Evolutionary conservation across 768 basidiomycete genomes (phyloP).

Genomic region (Filobasidium wieringae): DNA sequence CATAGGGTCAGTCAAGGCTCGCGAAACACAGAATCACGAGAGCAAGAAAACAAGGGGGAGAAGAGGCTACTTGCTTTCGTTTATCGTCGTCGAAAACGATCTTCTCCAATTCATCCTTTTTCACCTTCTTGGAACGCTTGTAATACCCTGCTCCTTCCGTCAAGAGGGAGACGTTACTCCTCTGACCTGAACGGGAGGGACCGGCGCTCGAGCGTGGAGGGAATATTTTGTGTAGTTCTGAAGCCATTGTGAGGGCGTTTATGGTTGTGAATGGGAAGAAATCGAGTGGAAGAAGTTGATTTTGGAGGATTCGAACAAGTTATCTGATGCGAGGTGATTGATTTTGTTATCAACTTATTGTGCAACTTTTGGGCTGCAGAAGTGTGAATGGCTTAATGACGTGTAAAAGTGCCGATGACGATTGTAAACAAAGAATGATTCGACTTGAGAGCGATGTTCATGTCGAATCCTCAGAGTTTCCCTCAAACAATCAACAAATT

Average conservation of each 20-base stretch:
- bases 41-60: conserved; percentile 18
- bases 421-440: too few relatives aligned
- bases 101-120: conserved; percentile 58
- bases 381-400: background rate
- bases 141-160: conserved; percentile 35
- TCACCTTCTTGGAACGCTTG: conserved; percentile 49
- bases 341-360: too few relatives aligned
- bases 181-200: background rate
- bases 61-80: conserved; percentile 47
- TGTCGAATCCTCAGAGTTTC: too few relatives aligned
- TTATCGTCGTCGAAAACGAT: conserved; percentile 78
- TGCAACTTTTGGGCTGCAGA: too few relatives aligned
- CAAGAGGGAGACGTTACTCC: conserved; percentile 31
- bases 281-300: too few relatives aligned
- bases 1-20: background rate
- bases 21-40: too few relatives aligned
- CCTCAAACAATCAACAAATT: too few relatives aligned
- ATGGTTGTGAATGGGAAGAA: too few relatives aligned
- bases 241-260: background rate
- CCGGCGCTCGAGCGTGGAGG: background rate
- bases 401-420: background rate
- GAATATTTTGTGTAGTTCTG: background rate
- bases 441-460: too few relatives aligned
- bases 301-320: too few relatives aligned
- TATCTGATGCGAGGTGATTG: too few relatives aligned